Evolutionary conservation across 495 filamentous ascomycete species (phyloP).

Genomic region (Xylaria flabelliformis): DNA sequence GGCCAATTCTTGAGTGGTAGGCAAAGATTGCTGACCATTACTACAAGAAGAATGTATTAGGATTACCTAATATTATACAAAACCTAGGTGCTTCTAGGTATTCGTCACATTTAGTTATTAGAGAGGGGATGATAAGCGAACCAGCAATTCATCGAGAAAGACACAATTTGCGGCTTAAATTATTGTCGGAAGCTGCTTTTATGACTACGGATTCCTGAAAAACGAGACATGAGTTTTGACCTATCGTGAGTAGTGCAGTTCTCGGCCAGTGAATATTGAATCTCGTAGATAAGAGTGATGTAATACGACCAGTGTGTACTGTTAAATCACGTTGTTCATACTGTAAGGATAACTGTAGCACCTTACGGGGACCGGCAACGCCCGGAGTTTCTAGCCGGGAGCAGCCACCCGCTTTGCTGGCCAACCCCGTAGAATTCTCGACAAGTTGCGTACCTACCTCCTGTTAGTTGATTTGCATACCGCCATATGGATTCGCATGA

Average conservation of each 20-base stretch:
- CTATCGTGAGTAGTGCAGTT: neutral
- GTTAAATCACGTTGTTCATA: neutral
- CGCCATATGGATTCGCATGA: neutral
- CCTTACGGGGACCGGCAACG: conserved; percentile 10
- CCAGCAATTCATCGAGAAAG: neutral
- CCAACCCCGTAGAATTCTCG: conserved; percentile 1
- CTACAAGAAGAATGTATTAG: conserved; percentile 1
- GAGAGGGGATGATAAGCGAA: neutral
- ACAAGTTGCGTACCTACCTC: neutral
- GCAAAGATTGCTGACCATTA: neutral
- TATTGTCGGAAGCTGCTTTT: neutral
- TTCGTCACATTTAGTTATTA: neutral
- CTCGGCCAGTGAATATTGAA: neutral
- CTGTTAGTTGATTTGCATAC: neutral
- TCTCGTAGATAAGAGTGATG: neutral
- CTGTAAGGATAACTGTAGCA: conserved; percentile 23
- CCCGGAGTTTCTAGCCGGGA: conserved; percentile 6
- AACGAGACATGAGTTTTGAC: neutral
- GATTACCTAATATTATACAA: neutral
- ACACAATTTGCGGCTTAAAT: neutral
- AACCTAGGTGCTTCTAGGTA: neutral
- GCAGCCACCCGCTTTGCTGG: neutral
- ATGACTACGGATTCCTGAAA: neutral
- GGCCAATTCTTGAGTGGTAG: neutral
- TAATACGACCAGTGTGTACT: neutral